Conservation (phyloP, 495 filamentous ascomycete species). For the Penicillium silybi region DNA sequence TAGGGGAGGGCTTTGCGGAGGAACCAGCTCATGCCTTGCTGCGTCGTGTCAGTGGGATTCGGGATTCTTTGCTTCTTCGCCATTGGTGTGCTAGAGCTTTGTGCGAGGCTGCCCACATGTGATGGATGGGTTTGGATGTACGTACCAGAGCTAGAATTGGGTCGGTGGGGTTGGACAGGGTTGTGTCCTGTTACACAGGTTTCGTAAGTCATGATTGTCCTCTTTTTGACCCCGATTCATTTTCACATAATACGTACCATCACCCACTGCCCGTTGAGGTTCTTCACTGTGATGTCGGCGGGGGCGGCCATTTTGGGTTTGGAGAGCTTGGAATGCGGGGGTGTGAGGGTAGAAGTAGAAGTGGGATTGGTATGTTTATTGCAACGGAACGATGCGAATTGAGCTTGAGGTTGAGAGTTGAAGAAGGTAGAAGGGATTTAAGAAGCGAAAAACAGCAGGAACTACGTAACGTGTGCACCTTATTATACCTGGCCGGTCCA, state of each 20-base stretch:
- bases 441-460: not conserved
- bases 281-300: constrained; percentile 60
- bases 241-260: constrained; percentile 55
- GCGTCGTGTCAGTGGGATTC: constrained; percentile 15
- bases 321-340: constrained; percentile 14
- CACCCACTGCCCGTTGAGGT: constrained; percentile 73
- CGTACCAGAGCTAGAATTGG: constrained; percentile 63
- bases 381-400: not conserved
- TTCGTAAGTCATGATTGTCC: not conserved
- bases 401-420: not conserved
- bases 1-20: constrained; percentile 70
- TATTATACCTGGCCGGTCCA: constrained; percentile 7
- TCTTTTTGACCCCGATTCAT: too few relatives aligned
- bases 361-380: not conserved
- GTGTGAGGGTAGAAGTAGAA: constrained; percentile 4
- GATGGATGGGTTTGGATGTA: constrained; percentile 5
- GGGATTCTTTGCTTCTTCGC: not conserved
- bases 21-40: constrained; percentile 82
- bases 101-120: not conserved
- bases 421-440: not conserved
- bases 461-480: not conserved
- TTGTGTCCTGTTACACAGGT: constrained; percentile 63
- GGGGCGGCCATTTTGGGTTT: constrained; percentile 76
- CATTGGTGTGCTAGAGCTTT: not conserved
- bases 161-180: constrained; percentile 67